Conservation (phyloP, 2,329 filamentous ascomycete genomes). For the Venturia carpophila region DNA sequence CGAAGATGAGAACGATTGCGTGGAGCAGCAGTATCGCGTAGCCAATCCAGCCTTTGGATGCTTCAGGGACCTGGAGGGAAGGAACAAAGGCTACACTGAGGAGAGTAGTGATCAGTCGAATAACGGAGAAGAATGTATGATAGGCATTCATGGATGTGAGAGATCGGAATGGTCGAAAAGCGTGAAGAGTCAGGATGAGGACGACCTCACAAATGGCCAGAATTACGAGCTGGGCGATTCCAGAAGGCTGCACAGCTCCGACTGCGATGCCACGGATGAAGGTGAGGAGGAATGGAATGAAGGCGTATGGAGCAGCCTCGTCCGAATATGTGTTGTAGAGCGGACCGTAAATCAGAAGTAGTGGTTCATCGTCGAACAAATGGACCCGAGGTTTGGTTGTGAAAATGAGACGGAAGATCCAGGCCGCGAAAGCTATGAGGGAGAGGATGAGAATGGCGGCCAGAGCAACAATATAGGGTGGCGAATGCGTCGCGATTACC, state of each 20-base stretch:
- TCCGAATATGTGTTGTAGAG: constrained; percentile 97
- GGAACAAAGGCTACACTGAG: constrained; percentile 68
- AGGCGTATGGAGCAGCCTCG: constrained; percentile 79
- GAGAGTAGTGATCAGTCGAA: constrained; percentile 61
- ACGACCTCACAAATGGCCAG: constrained; percentile 93
- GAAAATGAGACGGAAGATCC: constrained; percentile 74
- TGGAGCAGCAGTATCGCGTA: constrained; percentile 86
- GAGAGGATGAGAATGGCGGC: constrained; percentile 67
- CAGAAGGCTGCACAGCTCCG: constrained; percentile 84
- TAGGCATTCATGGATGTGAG: constrained; percentile 97
- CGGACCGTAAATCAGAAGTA: constrained; percentile 80
- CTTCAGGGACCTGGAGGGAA: constrained; percentile 67
- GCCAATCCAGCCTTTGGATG: constrained; percentile 86
- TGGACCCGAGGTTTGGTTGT: constrained; percentile 74
- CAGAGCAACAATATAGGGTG: constrained; percentile 62
- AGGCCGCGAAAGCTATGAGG: constrained; percentile 65
- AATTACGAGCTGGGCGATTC: constrained; percentile 85
- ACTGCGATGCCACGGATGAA: constrained; percentile 83
- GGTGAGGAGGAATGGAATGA: constrained; percentile 77
- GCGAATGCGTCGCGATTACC: constrained; percentile 62
- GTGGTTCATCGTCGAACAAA: constrained; percentile 88
- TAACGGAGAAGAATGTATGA: constrained; percentile 71
- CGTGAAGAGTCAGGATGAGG: constrained; percentile 75
- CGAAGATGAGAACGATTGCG: constrained; percentile 74
- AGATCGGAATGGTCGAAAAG: constrained; percentile 81